Base-by-base conservation (phyloP, 306 rosid species). In the Citrullus colocynthis region DNA sequence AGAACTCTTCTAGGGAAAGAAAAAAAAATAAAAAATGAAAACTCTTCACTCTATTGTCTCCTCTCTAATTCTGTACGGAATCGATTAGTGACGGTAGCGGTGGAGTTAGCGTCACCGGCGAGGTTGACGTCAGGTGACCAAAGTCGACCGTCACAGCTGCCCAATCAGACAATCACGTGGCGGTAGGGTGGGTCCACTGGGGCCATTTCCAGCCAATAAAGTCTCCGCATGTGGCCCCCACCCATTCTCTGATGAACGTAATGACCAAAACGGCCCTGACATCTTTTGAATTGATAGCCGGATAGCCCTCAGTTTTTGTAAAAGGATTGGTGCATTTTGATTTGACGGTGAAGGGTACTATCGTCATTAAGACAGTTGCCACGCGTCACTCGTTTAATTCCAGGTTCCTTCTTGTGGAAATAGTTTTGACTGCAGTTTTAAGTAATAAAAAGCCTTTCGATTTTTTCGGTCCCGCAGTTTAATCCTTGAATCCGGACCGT, bases 221-320 rank as follows among this genome's bases (percentile, higher is more conserved):
- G 75, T 39, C 66, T n/a, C 58, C 0, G 14, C 57, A 9, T 4
- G 55, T 44, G 64, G 80, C 32, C 77, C 58, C 57, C 24, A 2
- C 13, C 7, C 20, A 0, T 30, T 36, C 78, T 57, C 81, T 71
- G 80, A 80, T 69, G 9, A 52, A 73, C 52, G 36, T 56, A 82
- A 89, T 83, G 89, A 88, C 90, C 80, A 83, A 86, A 86, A 83
- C 78, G 59, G 78, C 89, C 85, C 87, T 75, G 85, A 83, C 90
- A 83, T 5, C 65, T 10, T 4, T 30, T 4, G 64, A 60, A 71
- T 32, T 80, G 79, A 78, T 42, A 59, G 58, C 70, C 72, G 54
- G 54, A 3, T 48, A 48, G 21, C 49, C 70, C 78, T 76, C 54
- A 13, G 28, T 57, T 60, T 69, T 54, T 42, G 79, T 77, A 74